Evolutionary conservation across 2,329 filamentous ascomycete species (phyloP), one percentile per base, ranked within the genome.

Genomic region (Xylariaceae sp.): DNA sequence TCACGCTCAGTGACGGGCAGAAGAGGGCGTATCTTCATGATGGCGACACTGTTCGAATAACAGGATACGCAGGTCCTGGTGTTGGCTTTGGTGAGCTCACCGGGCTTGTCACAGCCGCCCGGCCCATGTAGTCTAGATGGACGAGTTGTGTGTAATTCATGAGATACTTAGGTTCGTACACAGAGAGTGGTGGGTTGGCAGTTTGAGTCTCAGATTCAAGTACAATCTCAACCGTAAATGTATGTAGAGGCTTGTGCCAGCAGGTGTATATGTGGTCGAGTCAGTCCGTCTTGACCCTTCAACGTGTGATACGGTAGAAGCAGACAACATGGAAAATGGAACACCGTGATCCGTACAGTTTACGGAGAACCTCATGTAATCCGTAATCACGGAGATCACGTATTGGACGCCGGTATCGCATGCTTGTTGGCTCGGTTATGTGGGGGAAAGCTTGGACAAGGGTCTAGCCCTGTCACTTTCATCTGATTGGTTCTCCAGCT

Each of bases 41-140:
- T 59, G 75, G 75, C 0, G 77, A 78, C 58, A 68, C 67, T n/a
- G 67, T 76, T 44, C 64, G 71, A 15, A 68, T 76, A 45, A 74
- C 69, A 54, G 74, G 48, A 70, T 77, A 61, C 67, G 74, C 30
- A 66, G 78, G 66, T 73, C 76, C 48, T 67, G 72, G 73, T 11
- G 82, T 76, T 57, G 74, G 74, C 0, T 76, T 76, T 57, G 74
- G 74, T 0, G 73, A 76, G 6, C 75, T 73, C 23, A 62, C 60
- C 10, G 65, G 66, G 0, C 62, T 68, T 8, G 56, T 58, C 10
- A 56, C 63, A n/a, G 62, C 66, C 15, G 57, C 66, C 15, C 60
- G 65, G 55, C 39, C 50, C 30, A 35, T 58, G 53, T 62, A 53
- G 49, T 35, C 13, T 13, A 15, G 44, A 15, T 15, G 44, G 44